phyloP scores from a whole-genome alignment of 345 rosid species.

The Citrus mangshanensis region DNA sequence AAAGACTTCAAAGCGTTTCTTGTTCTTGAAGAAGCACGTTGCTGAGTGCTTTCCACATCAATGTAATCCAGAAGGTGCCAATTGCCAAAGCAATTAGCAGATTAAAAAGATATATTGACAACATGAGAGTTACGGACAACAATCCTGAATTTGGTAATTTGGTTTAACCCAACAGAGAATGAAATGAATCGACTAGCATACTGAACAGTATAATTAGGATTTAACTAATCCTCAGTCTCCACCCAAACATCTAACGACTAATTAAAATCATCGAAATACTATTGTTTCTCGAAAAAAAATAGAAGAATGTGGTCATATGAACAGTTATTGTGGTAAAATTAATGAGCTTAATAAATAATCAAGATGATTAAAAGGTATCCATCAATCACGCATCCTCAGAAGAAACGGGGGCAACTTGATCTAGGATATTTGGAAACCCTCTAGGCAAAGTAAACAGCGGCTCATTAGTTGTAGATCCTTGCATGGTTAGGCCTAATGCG shows the following conservation, averaged over 20 bases:
- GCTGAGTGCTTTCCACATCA: too few relatives aligned
- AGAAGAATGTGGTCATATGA: not conserved
- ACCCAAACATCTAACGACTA: not conserved
- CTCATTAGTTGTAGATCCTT: slow-evolving; percentile 17
- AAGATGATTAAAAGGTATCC: not conserved
- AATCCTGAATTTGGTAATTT: too few relatives aligned
- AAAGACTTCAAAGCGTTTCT: too few relatives aligned
- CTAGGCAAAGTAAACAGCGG: slow-evolving; percentile 40
- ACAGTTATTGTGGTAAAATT: not conserved
- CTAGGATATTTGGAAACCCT: slow-evolving; percentile 22
- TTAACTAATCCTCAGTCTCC: not conserved
- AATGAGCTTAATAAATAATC: not conserved
- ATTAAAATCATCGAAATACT: too few relatives aligned
- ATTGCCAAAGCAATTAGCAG: too few relatives aligned
- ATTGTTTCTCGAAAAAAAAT: not conserved
- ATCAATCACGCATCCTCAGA: slow-evolving; percentile 24
- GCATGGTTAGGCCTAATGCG: slow-evolving; percentile 42
- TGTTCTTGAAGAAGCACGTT: too few relatives aligned
- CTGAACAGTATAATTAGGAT: too few relatives aligned
- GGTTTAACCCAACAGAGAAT: too few relatives aligned
- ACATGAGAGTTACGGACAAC: too few relatives aligned
- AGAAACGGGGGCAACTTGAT: slow-evolving; percentile 22
- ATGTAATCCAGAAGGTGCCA: too few relatives aligned
- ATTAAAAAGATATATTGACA: too few relatives aligned
- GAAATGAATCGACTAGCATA: not conserved